Conservation (phyloP, 2,329 filamentous ascomycete genomes). For the Xylaria sp. region DNA sequence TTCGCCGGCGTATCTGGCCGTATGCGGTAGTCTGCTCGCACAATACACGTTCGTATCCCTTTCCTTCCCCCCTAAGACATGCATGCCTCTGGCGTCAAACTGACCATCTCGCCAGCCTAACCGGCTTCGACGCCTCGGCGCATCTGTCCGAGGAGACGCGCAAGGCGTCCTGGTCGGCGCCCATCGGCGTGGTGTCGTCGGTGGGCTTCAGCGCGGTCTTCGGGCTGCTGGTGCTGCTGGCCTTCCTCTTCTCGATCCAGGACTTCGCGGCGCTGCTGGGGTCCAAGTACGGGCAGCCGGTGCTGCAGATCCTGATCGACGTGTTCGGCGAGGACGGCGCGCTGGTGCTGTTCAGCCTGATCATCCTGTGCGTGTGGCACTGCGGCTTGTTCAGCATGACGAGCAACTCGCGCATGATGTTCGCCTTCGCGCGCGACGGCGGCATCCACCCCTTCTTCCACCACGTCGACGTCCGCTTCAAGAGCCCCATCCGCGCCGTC, state of each 20-base stretch:
- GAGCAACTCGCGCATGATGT: slow-evolving; percentile 69
- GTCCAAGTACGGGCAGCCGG: slow-evolving; percentile 61
- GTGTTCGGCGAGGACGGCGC: slow-evolving; percentile 66
- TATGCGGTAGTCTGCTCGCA: slow-evolving; percentile 63
- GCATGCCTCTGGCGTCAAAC: not conserved
- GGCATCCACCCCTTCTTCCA: slow-evolving; percentile 67
- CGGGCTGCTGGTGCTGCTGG: slow-evolving; percentile 57
- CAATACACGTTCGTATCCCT: slow-evolving; percentile 55
- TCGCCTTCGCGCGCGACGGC: slow-evolving; percentile 66
- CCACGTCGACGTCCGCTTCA: slow-evolving; percentile 61
- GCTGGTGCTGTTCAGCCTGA: slow-evolving; percentile 64
- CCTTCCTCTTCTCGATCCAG: slow-evolving; percentile 69
- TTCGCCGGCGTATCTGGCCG: slow-evolving; percentile 64
- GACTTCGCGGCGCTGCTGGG: slow-evolving; percentile 62
- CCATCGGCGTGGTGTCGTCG: slow-evolving; percentile 67
- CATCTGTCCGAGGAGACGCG: slow-evolving; percentile 68
- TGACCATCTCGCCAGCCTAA: slow-evolving; percentile 44
- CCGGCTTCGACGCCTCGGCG: slow-evolving; percentile 65
- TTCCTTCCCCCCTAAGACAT: not conserved
- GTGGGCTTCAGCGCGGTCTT: slow-evolving; percentile 62
- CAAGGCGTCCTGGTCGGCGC: slow-evolving; percentile 66
- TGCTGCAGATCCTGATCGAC: slow-evolving; percentile 69
- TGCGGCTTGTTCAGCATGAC: slow-evolving; percentile 69
- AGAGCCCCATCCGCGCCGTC: slow-evolving; percentile 63
- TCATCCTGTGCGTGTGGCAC: slow-evolving; percentile 71